Conservation (phyloP, 768 basidiomycete genomes). For the Kwoniella botswanensis region DNA sequence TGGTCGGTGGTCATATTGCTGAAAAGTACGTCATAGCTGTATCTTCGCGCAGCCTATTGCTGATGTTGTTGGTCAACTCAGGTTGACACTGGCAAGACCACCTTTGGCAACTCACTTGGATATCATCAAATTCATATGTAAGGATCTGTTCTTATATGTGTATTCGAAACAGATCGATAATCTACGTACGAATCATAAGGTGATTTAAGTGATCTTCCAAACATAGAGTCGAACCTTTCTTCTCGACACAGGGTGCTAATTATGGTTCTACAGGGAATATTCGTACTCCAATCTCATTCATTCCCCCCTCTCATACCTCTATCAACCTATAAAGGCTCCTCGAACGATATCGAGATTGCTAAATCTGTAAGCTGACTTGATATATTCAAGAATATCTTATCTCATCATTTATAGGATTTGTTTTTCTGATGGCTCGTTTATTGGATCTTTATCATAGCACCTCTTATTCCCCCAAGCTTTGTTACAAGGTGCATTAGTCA, state of each 20-base stretch:
- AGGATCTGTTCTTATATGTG: constrained; percentile 88
- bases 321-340: constrained; percentile 77
- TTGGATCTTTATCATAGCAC: constrained; percentile 64
- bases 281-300: constrained; percentile 87
- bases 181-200: constrained; percentile 89
- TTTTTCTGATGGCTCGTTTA: not conserved
- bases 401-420: too few relatives aligned
- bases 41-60: not conserved
- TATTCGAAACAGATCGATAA: constrained; percentile 98
- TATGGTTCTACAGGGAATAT: constrained; percentile 71
- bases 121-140: constrained; percentile 92
- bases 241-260: not conserved
- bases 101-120: constrained; percentile 84
- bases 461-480: constrained; percentile 81
- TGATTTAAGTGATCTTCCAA: constrained; percentile 57
- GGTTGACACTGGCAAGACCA: constrained; percentile 74
- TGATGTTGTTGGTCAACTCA: constrained; percentile 50
- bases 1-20: constrained; percentile 82
- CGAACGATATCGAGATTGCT: constrained; percentile 73
- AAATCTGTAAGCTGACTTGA: constrained; percentile 64
- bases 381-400: not conserved
- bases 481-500: constrained; percentile 77
- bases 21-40: constrained; percentile 67
- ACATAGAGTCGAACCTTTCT: not conserved
- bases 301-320: constrained; percentile 84